A percentile compares a stretch with the other conserved stretches of the same genome.
phyloP scores from a whole-genome alignment of 1,284 basidiomycete genomes.

The Microbotryomycetes sp. region DNA sequence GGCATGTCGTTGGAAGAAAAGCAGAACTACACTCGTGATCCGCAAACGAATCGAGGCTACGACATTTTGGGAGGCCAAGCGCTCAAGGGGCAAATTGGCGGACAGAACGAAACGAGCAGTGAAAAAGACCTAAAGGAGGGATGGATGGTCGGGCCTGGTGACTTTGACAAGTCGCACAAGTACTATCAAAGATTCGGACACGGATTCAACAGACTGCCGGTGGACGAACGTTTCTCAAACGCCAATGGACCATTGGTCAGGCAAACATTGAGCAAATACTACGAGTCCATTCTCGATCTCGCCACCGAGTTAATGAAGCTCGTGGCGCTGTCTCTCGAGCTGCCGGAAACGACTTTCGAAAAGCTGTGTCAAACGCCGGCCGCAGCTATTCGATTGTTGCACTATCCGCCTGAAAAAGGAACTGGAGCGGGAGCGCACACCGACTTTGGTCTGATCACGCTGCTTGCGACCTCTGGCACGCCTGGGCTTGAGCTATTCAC shows the following conservation, averaged over 20 bases:
- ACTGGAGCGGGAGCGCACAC: conserved; percentile 2
- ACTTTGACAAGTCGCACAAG: background rate
- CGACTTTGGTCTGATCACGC: conserved; percentile 7
- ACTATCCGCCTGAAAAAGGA: conserved; percentile 4
- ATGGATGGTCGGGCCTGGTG: conserved; percentile 1
- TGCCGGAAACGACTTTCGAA: conserved; percentile 1
- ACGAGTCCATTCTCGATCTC: background rate
- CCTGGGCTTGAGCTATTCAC: conserved; percentile 2
- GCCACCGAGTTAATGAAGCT: conserved; percentile 3
- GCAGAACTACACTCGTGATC: background rate
- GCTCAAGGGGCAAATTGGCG: background rate
- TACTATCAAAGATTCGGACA: conserved; percentile 8
- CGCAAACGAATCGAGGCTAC: conserved; percentile 1
- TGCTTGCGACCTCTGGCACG: background rate
- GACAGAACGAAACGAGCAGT: no score
- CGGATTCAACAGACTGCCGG: conserved; percentile 1
- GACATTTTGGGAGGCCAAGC: conserved; percentile 1
- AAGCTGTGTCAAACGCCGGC: background rate
- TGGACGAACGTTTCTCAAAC: background rate
- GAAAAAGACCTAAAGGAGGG: background rate
- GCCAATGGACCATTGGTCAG: background rate
- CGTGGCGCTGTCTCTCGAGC: conserved; percentile 5
- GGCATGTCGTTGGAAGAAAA: background rate
- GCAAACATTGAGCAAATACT: background rate
- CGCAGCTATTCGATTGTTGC: conserved; percentile 6